phyloP scores from a whole-genome alignment of 352 stramenopile species.

The Thalassiosira mediterranea region DNA sequence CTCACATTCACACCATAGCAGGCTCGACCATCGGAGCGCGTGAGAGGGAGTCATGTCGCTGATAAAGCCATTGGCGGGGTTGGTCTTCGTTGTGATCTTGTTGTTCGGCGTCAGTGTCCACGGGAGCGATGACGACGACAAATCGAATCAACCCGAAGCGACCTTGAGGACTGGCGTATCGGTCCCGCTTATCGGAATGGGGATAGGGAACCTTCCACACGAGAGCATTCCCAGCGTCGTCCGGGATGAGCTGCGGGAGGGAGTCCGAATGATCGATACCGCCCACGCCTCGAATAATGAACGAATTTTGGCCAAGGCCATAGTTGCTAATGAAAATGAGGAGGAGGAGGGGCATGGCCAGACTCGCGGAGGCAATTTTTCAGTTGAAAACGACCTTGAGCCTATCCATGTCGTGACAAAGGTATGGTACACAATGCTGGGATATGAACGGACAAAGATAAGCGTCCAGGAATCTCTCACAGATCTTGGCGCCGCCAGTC shows the following conservation, averaged over 20 bases:
- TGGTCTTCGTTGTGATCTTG: too few relatives aligned
- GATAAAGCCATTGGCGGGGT: too few relatives aligned
- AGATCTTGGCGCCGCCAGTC: slow-evolving; percentile 34
- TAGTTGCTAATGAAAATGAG: slow-evolving; percentile 19
- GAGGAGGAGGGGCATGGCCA: background rate
- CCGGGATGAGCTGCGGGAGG: slow-evolving; percentile 15
- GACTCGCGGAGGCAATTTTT: slow-evolving; percentile 12
- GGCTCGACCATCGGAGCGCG: too few relatives aligned
- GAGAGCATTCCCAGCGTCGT: slow-evolving; percentile 60
- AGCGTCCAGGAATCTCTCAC: slow-evolving; percentile 64
- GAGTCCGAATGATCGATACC: slow-evolving; percentile 78
- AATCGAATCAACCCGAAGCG: too few relatives aligned
- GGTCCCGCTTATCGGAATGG: slow-evolving; percentile 78
- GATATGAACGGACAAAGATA: slow-evolving; percentile 78
- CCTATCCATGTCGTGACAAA: slow-evolving; percentile 80
- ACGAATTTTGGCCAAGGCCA: slow-evolving; percentile 63
- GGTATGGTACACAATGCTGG: slow-evolving; percentile 83
- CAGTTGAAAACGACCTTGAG: background rate
- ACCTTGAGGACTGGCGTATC: slow-evolving; percentile 43
- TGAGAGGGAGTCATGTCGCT: too few relatives aligned
- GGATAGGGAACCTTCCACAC: slow-evolving; percentile 78
- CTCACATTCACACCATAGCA: too few relatives aligned
- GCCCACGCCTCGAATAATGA: slow-evolving; percentile 78
- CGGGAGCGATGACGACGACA: too few relatives aligned
- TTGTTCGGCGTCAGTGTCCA: too few relatives aligned